These are phyloP conservation scores for Dictyostelium brefeldianum DNA, from an alignment of 78 protist genomes.

Conservation along the genomic window DNA sequence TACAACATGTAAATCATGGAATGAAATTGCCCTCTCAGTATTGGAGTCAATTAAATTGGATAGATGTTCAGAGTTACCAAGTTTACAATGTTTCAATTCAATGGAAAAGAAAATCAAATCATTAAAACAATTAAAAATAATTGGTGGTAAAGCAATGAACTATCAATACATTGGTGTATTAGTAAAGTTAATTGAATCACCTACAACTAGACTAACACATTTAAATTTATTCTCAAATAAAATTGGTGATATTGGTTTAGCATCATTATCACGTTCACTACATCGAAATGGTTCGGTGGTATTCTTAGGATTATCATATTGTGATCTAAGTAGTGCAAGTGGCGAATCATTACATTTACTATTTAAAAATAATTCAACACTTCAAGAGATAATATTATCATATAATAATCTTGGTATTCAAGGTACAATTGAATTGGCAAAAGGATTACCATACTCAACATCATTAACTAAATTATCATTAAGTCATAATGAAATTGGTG, in stretches of 20 bases:
- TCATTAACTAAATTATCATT: not conserved
- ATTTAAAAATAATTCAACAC: not conserved
- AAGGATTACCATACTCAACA: not conserved
- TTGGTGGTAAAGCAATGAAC: not conserved
- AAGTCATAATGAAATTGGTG: constrained; percentile 41
- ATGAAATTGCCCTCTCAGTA: not conserved
- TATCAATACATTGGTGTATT: not conserved
- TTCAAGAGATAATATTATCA: constrained; percentile 18
- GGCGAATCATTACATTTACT: not conserved
- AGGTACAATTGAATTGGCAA: constrained; percentile 14
- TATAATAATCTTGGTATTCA: constrained; percentile 4
- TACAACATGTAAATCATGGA: constrained; percentile 2
- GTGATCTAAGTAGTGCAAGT: not conserved
- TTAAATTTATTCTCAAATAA: constrained; percentile 47
- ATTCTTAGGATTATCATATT: constrained; percentile 43
- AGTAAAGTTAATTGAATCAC: not conserved
- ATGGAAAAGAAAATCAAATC: not conserved
- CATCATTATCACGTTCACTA: not conserved
- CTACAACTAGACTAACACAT: not conserved
- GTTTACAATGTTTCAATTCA: not conserved
- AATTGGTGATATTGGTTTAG: constrained; percentile 41
- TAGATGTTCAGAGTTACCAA: not conserved
- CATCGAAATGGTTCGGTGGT: not conserved
- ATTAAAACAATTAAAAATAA: not conserved
- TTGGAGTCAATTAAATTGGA: not conserved